Evolutionary conservation across 768 basidiomycete species (phyloP), one percentile per base, ranked within the genome.

Genomic region (Tricholoma saponaceum): DNA sequence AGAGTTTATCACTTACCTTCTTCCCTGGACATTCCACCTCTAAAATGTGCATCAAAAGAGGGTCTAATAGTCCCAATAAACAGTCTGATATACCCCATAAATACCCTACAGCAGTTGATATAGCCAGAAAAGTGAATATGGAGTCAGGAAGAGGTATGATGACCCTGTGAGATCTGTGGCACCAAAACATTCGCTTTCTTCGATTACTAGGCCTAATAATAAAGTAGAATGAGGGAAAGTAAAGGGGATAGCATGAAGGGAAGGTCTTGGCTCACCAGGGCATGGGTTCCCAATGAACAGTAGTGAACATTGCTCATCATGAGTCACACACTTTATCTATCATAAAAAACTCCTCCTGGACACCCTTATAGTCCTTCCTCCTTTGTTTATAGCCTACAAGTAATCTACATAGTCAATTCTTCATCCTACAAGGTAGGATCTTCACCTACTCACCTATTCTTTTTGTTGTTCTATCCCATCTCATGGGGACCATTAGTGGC

Each of bases 1-100:
- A 68, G 67, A 37, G 69, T 74, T 80, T 81, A 83, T 58, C 74
- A 83, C 6, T 69, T 74, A n/a, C 79, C 78, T 5, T 75, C 72
- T 55, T 78, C 76, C 14, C 64, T 63, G 9, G 67, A 66, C 0
- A 63, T 65, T 3, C 56, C 55, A 60, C 80, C 78, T n/a, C 14
- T 41, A 18, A 41, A 41, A 41, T 41, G n/a, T 4, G 18, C 39
- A n/a, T 41, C 16, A 5, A 41, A 41, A 18, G 2, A 41, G n/a
- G 2, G 39, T 41, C 2, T n/a, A 41, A 41, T 18, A 41, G 39
- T 41, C 2, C n/a, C 9, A 41, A 41, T 41, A 18, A 41, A 41
- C 18, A 16, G 3, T 18, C 39, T 41, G 12, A 41, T 41, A 18
- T 10, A 16, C n/a, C 39, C 39, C 8, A 10, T 41, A 18, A 16